Conservation (phyloP, 441 rosid species). For the Croton laevigatus region DNA sequence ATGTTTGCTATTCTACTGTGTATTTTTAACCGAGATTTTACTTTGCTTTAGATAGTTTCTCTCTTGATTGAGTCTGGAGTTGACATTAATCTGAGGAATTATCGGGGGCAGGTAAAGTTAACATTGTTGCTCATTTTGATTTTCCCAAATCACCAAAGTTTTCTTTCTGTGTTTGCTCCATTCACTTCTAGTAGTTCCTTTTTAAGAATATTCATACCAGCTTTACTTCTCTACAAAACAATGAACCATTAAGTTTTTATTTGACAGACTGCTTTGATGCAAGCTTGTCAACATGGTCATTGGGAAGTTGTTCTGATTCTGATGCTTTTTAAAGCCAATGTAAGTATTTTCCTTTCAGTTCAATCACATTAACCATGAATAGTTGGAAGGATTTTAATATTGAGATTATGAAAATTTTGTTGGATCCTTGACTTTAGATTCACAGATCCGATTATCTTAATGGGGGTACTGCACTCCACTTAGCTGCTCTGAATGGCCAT, state of each 20-base stretch:
- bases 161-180: no score
- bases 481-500: constrained; percentile 91
- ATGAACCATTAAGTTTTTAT: not conserved
- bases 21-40: constrained; percentile 21
- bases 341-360: constrained; percentile 37
- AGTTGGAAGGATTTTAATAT: constrained; percentile 2
- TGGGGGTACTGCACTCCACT: constrained; percentile 91
- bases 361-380: not conserved
- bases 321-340: constrained; percentile 86
- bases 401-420: constrained; percentile 23
- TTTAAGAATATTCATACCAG: no score
- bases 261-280: constrained; percentile 92
- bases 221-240: not conserved
- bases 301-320: constrained; percentile 92
- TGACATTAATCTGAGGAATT: constrained; percentile 91
- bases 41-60: constrained; percentile 64
- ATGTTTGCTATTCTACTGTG: not conserved
- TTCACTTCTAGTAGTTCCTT: no score
- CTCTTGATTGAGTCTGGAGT: constrained; percentile 94
- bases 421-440: constrained; percentile 46
- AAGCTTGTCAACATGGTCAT: constrained; percentile 98
- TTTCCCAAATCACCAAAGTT: not conserved
- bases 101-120: constrained; percentile 83
- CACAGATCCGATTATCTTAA: constrained; percentile 86
- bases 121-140: not conserved